Base-by-base conservation (phyloP, 768 basidiomycete species). In the Pisolithus tinctorius region DNA sequence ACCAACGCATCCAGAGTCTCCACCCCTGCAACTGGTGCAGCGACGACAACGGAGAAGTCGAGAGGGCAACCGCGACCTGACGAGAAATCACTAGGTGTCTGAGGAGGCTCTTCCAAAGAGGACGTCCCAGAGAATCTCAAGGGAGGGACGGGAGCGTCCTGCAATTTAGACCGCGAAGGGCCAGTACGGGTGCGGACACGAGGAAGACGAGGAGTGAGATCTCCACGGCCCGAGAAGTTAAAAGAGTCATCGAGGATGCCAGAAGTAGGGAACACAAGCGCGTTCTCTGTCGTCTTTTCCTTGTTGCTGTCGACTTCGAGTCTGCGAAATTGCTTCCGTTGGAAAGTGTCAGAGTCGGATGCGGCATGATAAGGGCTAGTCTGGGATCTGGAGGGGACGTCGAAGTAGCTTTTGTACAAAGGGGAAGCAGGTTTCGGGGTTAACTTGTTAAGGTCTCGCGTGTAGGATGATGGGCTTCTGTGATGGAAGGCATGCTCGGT, bases 1-100 rank as follows among this genome's bases (percentile, higher is more conserved):
- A 93, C 90, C 48, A 93, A 68, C 11, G 90, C 90, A 63, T 93
- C 90, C 83, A 93, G 86, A 8, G 82, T 82, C 69, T 91, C 89
- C 8, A 93, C 88, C 2, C 88, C 88, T 5, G 87, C 66, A 6
- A 86, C 69, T 4, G 88, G 87, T 17, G 88, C 88, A 41, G 88
- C 79, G 17, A 92, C 88, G 26, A 87, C 64, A 25, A 84, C 83
- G 14, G 83, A 74, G 58, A 83, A 80, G 45, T 77, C 66, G 46
- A 78, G 74, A 43, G 78, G 1, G 16, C 50, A 46, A 7, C 42
- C 34, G 11, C 52, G 42, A 29, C 58, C 29, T 1, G 63, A 63
- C 34, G 64, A 59, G 51, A 66, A 66, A 60, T 84, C 82, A 26
- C 74, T 66, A 2, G 86, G 88, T 0, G 87, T 89, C 55, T 79